These are phyloP conservation scores for Phlyctochytrium arcticum DNA, from an alignment of 192 early-diverging fungal genomes.

Conservation along the genomic window DNA sequence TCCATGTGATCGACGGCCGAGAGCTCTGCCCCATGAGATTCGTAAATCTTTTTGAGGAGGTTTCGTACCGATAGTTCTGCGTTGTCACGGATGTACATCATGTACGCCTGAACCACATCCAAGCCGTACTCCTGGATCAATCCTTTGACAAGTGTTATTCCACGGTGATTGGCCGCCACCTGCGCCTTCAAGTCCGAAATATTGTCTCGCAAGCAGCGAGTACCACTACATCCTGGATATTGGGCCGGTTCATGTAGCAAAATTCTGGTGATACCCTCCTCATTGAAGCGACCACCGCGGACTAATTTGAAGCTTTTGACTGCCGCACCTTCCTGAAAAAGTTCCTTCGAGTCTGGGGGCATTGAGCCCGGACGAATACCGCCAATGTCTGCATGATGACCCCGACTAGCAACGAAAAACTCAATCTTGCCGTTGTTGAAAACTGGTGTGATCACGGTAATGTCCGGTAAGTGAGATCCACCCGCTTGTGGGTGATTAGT, in stretches of 20 bases:
- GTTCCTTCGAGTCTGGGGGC: slow-evolving; percentile 88
- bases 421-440: slow-evolving; percentile 73
- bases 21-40: slow-evolving; percentile 35
- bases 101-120: slow-evolving; percentile 90
- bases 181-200: slow-evolving; percentile 95
- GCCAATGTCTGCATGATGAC: slow-evolving; percentile 95
- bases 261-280: slow-evolving; percentile 69
- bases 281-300: slow-evolving; percentile 73
- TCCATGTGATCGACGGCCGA: slow-evolving; percentile 79
- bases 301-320: slow-evolving; percentile 88
- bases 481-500: slow-evolving; percentile 95
- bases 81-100: slow-evolving; percentile 86
- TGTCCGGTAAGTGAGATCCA: slow-evolving; percentile 63
- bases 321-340: slow-evolving; percentile 94
- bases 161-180: slow-evolving; percentile 93
- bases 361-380: slow-evolving; percentile 55
- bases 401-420: slow-evolving; percentile 92
- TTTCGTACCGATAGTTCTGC: slow-evolving; percentile 81
- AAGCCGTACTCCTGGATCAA: slow-evolving; percentile 84
- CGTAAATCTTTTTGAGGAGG: slow-evolving; percentile 61
- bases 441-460: slow-evolving; percentile 95
- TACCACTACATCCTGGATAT: slow-evolving; percentile 81
- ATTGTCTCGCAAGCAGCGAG: slow-evolving; percentile 85
- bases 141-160: slow-evolving; percentile 75
- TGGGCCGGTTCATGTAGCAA: slow-evolving; percentile 78